phyloP scores from a whole-genome alignment of 805 yeast species.

The Komagataella mondaviorum region DNA sequence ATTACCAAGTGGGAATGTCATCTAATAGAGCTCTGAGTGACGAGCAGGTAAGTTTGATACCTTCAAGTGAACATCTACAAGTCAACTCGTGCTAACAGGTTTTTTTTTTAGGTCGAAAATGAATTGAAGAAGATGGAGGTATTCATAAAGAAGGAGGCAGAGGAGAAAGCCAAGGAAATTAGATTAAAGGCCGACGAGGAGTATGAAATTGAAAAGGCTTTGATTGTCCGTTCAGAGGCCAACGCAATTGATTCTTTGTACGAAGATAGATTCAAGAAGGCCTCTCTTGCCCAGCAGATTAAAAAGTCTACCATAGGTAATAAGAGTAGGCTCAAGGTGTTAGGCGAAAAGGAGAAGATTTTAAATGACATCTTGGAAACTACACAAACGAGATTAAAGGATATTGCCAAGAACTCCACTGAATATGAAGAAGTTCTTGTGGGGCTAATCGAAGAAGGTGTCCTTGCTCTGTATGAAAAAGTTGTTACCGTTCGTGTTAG shows the following conservation, averaged over 20 bases:
- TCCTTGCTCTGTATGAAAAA: constrained; percentile 62
- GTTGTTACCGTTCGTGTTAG: constrained; percentile 52
- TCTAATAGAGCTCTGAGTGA: constrained; percentile 23
- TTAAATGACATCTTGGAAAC: constrained; percentile 60
- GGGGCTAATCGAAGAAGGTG: constrained; percentile 70
- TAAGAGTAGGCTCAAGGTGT: constrained; percentile 85
- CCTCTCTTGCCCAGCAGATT: constrained; percentile 87
- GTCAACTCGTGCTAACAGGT: constrained; percentile 4
- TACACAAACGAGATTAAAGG: constrained; percentile 50
- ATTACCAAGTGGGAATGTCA: constrained; percentile 1
- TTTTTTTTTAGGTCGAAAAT: constrained; percentile 57
- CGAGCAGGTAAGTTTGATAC: constrained; percentile 28
- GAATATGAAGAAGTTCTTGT: constrained; percentile 58
- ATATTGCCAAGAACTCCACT: constrained; percentile 36
- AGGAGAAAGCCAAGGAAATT: constrained; percentile 95
- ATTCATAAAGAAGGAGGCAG: constrained; percentile 97
- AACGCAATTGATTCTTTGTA: constrained; percentile 74
- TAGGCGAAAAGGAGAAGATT: constrained; percentile 75
- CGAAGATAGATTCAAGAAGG: constrained; percentile 79
- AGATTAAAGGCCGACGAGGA: constrained; percentile 95
- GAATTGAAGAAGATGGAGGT: constrained; percentile 97
- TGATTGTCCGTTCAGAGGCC: constrained; percentile 85
- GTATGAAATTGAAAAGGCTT: constrained; percentile 94
- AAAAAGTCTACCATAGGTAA: constrained; percentile 90
- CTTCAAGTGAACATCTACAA: background rate